Base-by-base conservation (phyloP, 257 asterid genomes). In the Datura wrightii region DNA sequence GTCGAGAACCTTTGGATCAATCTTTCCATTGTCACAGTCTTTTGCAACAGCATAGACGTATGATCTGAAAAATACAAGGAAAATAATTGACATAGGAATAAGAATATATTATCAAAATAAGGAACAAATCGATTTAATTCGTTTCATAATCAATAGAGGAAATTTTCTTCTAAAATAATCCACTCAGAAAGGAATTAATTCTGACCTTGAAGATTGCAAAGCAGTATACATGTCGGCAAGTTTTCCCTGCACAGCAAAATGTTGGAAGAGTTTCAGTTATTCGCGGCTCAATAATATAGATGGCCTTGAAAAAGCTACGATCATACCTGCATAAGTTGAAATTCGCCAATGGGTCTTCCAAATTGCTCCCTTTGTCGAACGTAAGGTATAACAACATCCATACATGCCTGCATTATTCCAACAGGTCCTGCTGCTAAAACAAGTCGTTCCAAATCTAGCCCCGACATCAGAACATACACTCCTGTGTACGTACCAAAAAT, bases 381-480 rank as follows among this genome's bases (percentile, higher is more conserved):
- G 74, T 97, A 97, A 42, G 99, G 99, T 76, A 95, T 94, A 86
- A 92, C 98, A 82, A 89, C 93, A 88, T 97, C 98, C 83, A 97
- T 98, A 84, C 94, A 97, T 55, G 98, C 94, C 83, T 95, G 99
- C 99, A 97, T 97, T 72, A 97, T 88, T 84, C 99, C 99, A 81
- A 97, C 88, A 53, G 99, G 99, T 54, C 99, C 98, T 8, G 93
- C 95, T 59, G 99, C 96, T 89, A 95, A 90, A 84, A 97, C 98
- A 44, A 97, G 92, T 85, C 99, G 95, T 92, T 97, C 99, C 80
- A 97, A 90, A 87, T 97, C 98, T 82, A 97, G 89, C 69, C 99
- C 98, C 46, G 97, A 97, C 98, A 97, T 91, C 96, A 97, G 90
- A 55, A 97, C 99, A 89, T 95, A 95, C 83, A 94, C 98, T 88